These are phyloP conservation scores for Venturiaceae sp. DNA, from an alignment of 2,329 filamentous ascomycete genomes.

Conservation along the genomic window DNA sequence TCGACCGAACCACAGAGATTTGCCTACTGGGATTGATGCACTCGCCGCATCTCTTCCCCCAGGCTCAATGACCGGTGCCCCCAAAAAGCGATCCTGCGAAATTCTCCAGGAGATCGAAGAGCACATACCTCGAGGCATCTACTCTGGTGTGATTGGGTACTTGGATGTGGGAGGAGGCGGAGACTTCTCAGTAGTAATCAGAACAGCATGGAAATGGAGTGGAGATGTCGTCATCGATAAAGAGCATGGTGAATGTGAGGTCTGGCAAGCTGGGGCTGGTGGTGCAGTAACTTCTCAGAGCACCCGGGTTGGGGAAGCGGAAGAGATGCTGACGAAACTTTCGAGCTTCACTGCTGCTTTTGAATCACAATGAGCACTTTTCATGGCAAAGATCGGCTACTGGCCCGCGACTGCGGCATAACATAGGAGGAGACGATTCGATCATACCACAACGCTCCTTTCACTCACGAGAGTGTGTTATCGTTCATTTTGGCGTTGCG, in stretches of 20 bases:
- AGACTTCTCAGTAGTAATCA: slow-evolving; percentile 87
- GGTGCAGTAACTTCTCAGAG: slow-evolving; percentile 84
- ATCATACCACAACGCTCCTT: no score
- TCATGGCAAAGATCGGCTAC: no score
- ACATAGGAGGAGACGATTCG: no score
- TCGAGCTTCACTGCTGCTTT: slow-evolving; percentile 10
- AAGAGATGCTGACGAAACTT: slow-evolving; percentile 63
- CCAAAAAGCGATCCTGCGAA: slow-evolving; percentile 87
- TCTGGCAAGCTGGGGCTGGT: slow-evolving; percentile 79
- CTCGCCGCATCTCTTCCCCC: slow-evolving; percentile 62
- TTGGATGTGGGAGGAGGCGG: slow-evolving; percentile 76
- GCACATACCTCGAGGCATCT: slow-evolving; percentile 57
- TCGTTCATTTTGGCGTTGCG: background rate
- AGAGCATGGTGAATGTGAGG: slow-evolving; percentile 31
- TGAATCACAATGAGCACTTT: background rate
- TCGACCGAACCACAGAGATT: background rate
- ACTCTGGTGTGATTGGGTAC: slow-evolving; percentile 85
- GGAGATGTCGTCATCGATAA: slow-evolving; percentile 22
- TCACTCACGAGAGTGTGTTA: no score
- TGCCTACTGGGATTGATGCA: slow-evolving; percentile 60
- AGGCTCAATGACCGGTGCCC: slow-evolving; percentile 93
- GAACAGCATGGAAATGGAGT: slow-evolving; percentile 67
- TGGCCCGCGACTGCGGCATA: no score
- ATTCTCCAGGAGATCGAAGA: slow-evolving; percentile 63
- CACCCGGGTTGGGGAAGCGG: slow-evolving; percentile 68